These are phyloP conservation scores for Podila epigama DNA, from an alignment of 192 early-diverging fungal genomes.

Conservation along the genomic window DNA sequence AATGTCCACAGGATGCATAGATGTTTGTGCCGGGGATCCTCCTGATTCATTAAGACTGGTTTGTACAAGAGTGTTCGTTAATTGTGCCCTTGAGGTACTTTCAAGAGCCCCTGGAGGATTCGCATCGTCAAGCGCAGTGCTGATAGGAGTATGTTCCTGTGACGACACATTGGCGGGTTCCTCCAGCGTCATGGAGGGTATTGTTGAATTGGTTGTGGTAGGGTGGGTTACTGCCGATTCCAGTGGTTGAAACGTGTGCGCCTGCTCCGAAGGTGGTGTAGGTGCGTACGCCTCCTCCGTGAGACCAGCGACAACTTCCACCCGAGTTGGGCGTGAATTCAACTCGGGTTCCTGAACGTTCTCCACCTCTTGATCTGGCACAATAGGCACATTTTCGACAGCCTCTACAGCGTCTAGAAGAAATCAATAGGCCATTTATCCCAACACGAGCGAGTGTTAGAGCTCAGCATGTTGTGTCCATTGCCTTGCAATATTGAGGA, in stretches of 20 bases:
- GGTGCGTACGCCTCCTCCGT: constrained; percentile 36
- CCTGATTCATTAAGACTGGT: too few species aligned
- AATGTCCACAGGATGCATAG: constrained; percentile 23
- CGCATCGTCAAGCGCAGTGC: too few species aligned
- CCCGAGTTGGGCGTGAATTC: neutral
- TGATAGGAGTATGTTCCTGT: neutral
- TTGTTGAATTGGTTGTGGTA: constrained; percentile 1
- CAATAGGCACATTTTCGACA: constrained; percentile 11
- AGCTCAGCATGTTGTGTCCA: neutral
- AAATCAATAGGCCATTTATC: too few species aligned
- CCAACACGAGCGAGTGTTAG: too few species aligned
- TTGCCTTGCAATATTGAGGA: neutral
- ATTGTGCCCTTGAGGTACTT: too few species aligned
- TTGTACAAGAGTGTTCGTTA: too few species aligned
- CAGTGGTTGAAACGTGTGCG: constrained; percentile 40
- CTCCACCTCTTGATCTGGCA: constrained; percentile 8
- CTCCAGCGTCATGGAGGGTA: neutral
- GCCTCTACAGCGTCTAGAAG: constrained; percentile 21
- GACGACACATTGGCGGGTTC: neutral
- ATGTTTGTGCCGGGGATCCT: too few species aligned
- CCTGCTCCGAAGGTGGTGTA: constrained; percentile 43
- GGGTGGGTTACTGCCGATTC: neutral
- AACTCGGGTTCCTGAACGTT: neutral
- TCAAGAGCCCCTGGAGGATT: too few species aligned
- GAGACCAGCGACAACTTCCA: neutral